Conservation (phyloP, 1,139 yeast genomes). For the Sugiyamaella novakii region DNA sequence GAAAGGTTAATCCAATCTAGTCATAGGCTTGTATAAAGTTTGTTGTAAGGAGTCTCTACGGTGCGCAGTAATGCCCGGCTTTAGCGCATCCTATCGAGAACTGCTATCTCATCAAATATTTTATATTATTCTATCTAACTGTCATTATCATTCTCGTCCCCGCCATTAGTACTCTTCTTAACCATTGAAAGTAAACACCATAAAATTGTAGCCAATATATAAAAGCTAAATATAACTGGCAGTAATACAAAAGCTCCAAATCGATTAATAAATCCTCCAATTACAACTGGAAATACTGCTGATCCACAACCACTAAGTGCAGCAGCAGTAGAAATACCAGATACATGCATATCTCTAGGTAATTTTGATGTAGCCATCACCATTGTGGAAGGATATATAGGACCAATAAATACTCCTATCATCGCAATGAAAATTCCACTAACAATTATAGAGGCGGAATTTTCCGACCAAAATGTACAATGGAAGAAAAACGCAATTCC, state of each 20-base stretch:
- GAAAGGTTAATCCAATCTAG: no score
- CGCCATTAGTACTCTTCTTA: slow-evolving; percentile 2
- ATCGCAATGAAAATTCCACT: slow-evolving; percentile 47
- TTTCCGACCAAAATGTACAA: slow-evolving; percentile 30
- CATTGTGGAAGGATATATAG: slow-evolving; percentile 74
- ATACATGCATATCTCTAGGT: slow-evolving; percentile 61
- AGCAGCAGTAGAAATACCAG: slow-evolving; percentile 72
- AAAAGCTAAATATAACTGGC: slow-evolving; percentile 26
- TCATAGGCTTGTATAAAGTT: no score
- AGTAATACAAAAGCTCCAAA: slow-evolving; percentile 27
- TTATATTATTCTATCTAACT: no score
- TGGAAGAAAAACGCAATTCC: slow-evolving; percentile 31
- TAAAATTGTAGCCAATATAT: slow-evolving; percentile 22
- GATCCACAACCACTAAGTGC: slow-evolving; percentile 82
- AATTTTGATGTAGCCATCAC: slow-evolving; percentile 62
- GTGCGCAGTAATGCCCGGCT: no score
- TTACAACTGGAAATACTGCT: slow-evolving; percentile 61
- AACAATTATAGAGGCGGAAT: slow-evolving; percentile 16
- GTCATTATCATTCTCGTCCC: background rate
- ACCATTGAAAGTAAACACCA: slow-evolving; percentile 24
- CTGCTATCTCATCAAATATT: no score
- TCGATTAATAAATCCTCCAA: slow-evolving; percentile 52
- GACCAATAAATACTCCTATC: slow-evolving; percentile 72
- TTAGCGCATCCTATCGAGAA: no score
- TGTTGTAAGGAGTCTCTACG: no score